phyloP scores from a whole-genome alignment of 306 rosid species.

The Quillaja saponaria region DNA sequence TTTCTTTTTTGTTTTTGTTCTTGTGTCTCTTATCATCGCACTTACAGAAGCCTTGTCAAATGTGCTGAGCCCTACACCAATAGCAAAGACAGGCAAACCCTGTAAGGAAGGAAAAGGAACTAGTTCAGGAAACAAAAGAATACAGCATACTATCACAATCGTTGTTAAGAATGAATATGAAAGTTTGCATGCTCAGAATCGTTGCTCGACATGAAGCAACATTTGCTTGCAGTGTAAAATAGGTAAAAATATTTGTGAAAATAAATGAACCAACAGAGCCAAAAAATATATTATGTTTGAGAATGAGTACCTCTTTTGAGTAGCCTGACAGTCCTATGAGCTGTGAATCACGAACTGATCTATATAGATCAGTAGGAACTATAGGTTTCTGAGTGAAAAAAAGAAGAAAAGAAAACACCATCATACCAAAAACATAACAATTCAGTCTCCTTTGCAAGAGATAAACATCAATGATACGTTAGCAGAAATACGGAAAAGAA shows the following conservation, averaged over 20 bases:
- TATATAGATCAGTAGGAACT: constrained; percentile 67
- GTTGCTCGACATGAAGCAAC: neutral
- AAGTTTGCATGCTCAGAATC: neutral
- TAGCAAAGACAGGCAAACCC: constrained; percentile 92
- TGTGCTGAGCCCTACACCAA: constrained; percentile 87
- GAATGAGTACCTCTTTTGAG: constrained; percentile 79
- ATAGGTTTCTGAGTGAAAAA: constrained; percentile 73
- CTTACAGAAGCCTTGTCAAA: constrained; percentile 95
- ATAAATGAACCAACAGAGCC: neutral
- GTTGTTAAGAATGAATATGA: no score
- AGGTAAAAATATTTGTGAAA: constrained; percentile 13
- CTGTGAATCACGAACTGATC: constrained; percentile 85
- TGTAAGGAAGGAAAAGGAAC: constrained; percentile 26
- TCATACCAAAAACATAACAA: constrained; percentile 22
- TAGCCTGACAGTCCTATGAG: constrained; percentile 92
- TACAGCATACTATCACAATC: no score
- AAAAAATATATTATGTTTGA: constrained; percentile 20
- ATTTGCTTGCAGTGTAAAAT: constrained; percentile 10
- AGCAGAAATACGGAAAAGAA: constrained; percentile 15
- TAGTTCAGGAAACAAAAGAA: no score
- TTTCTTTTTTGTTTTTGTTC: no score
- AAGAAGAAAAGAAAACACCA: constrained; percentile 26
- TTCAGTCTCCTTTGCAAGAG: constrained; percentile 20
- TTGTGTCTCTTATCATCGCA: constrained; percentile 6
- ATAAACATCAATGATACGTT: constrained; percentile 15